Evolutionary conservation across 306 rosid species (phyloP).

Genomic region (Cucurbita ficifolia): DNA sequence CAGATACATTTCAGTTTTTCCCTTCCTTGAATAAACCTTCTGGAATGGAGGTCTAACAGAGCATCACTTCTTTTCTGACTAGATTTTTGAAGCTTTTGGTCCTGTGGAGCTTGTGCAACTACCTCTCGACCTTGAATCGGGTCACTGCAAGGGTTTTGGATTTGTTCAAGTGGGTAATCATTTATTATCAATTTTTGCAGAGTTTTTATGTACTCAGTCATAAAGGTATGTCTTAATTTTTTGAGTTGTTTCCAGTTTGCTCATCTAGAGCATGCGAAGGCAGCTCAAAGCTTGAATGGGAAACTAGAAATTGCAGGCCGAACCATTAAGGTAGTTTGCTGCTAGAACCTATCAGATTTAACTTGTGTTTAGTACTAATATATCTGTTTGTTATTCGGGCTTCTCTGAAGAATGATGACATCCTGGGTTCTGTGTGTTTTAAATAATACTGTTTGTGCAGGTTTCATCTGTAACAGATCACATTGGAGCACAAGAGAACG

Average conservation of each 20-base stretch:
- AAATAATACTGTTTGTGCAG: conserved; percentile 19
- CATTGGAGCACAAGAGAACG: conserved; percentile 68
- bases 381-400: neutral
- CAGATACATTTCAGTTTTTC: neutral
- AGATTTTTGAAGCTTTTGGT: conserved; percentile 99
- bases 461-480: conserved; percentile 94
- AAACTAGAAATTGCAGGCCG: conserved; percentile 93
- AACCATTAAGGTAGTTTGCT: conserved; percentile 56
- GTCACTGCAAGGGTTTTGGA: conserved; percentile 99
- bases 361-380: neutral
- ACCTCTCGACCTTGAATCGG: conserved; percentile 89
- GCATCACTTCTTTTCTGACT: neutral
- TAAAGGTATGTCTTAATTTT: neutral
- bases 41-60: neutral
- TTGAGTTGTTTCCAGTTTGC: conserved; percentile 52
- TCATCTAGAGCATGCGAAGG: conserved; percentile 90
- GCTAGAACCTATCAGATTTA: neutral
- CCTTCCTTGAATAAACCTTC: neutral
- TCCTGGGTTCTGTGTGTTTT: neutral
- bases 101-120: conserved; percentile 87
- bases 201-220: neutral
- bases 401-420: neutral
- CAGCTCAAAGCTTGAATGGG: conserved; percentile 96
- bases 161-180: conserved; percentile 73
- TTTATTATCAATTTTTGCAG: neutral